Base-by-base conservation (phyloP, 2,329 filamentous ascomycete species). In the Stachybotrys elegans region DNA sequence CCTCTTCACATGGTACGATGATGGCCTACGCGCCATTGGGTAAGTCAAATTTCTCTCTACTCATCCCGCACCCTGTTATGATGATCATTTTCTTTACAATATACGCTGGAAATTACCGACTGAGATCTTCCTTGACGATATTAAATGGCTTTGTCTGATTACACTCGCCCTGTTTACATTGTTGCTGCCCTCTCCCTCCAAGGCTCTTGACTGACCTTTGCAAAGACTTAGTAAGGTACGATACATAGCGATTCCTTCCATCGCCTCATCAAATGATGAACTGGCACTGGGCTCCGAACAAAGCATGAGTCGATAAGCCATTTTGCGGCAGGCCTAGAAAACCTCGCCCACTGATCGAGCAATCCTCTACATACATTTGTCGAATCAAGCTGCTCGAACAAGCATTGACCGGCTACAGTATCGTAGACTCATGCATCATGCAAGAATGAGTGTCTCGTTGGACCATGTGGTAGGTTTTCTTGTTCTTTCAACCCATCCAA, bases 281-380 rank as follows among this genome's bases (percentile, higher is more conserved):
- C 76, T 71, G 88, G 90, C 90, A 95, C 90, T 95, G 90, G 90
- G 90, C 90, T 92, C 90, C 85, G 89, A 94, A 74, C 58, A 67
- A 47, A 66, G 68, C 73, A 81, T 82, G 89, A 89, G 90, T 75
- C 52, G 87, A 90, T 82, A 80, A 86, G 81, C 88, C 89, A 88
- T 71, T 79, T 87, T 88, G 88, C 70, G 89, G 88, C 89, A 95
- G 89, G 90, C 90, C 88, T 95, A 94, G 89, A 94, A 95, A 95
- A 95, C 91, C 90, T 95, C 83, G 89, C 88, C 90, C 87, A 92
- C 90, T 95, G 90, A 95, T 71, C 57, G 48, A 45, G 51, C 48
- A 51, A 45, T 35, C 39, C 50, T 43, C 32, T 35, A n/a, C n/a
- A n/a, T n/a, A n/a, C n/a, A n/a, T n/a, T n/a, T n/a, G n/a, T n/a